Conservation (phyloP, 805 yeast species). For the Nematodospora valgi region DNA sequence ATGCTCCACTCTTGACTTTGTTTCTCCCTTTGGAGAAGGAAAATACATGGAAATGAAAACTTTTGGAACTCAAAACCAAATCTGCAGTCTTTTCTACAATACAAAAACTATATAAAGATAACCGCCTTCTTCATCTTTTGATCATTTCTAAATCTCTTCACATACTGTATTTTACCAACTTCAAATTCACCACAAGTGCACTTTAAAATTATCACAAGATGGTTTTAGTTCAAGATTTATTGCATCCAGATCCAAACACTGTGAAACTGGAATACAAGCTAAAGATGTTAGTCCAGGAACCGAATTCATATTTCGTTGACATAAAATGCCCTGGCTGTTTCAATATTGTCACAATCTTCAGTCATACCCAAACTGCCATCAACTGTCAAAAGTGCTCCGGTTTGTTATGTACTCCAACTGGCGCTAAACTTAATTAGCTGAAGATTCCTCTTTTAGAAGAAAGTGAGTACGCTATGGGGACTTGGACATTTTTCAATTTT, state of each 20-base stretch:
- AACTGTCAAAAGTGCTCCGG: constrained; percentile 40
- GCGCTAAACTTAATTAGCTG: constrained; percentile 43
- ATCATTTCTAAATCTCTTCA: no score
- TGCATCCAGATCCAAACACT: constrained; percentile 37
- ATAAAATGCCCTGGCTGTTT: constrained; percentile 42
- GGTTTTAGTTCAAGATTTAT: constrained; percentile 45
- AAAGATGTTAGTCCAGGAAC: constrained; percentile 39
- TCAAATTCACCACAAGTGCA: no score
- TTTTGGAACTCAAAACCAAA: no score
- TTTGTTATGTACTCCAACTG: constrained; percentile 39
- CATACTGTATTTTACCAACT: no score
- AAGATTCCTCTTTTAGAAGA: constrained; percentile 41
- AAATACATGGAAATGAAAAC: no score
- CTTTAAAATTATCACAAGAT: constrained; percentile 9
- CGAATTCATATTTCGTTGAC: constrained; percentile 42
- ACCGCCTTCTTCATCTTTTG: no score
- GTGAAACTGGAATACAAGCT: constrained; percentile 37
- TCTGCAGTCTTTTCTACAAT: no score
- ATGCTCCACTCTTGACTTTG: no score
- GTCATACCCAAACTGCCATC: constrained; percentile 42
- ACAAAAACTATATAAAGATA: no score
- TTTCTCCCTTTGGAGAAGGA: no score
- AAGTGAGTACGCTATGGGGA: constrained; percentile 19
- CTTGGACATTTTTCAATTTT: not conserved
- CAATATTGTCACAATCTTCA: constrained; percentile 40